Percentiles rank a stretch among this genome's conserved stretches.
These are phyloP conservation scores for Ceratobasidium theobromae DNA, from an alignment of 1,284 basidiomycete genomes.

Conservation along the genomic window DNA sequence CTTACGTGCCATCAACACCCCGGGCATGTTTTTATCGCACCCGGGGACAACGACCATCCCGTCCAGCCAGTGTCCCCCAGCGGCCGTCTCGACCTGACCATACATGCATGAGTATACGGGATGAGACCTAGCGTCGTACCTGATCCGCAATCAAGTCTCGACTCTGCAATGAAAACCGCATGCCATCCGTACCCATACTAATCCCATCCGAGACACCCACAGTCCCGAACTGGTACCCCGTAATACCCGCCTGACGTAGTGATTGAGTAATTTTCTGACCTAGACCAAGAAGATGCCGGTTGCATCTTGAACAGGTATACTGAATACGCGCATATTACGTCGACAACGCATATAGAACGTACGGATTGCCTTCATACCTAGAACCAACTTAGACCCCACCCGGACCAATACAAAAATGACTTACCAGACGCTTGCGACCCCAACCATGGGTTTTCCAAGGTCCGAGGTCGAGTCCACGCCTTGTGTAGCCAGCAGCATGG, in stretches of 20 bases:
- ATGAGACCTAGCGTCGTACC: conserved; percentile 31
- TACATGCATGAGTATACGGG: too few species aligned
- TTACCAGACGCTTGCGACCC: conserved; percentile 91
- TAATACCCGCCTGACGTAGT: conserved; percentile 67
- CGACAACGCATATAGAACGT: conserved; percentile 42
- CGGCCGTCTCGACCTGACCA: conserved; percentile 85
- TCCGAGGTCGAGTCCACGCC: conserved; percentile 77
- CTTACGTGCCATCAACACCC: conserved; percentile 89
- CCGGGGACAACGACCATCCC: conserved; percentile 96
- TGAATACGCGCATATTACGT: neutral
- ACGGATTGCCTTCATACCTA: conserved; percentile 92
- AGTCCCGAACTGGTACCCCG: conserved; percentile 96
- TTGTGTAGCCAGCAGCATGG: conserved; percentile 96
- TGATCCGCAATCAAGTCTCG: conserved; percentile 96
- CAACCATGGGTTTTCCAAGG: conserved; percentile 93
- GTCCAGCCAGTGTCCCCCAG: conserved; percentile 98
- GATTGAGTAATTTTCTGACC: conserved; percentile 87
- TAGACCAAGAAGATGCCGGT: conserved; percentile 86
- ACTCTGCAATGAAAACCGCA: conserved; percentile 94
- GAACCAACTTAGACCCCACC: conserved; percentile 33
- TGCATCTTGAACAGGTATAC: conserved; percentile 63
- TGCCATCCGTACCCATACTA: conserved; percentile 91
- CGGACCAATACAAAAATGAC: conserved; percentile 40
- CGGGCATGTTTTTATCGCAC: conserved; percentile 98
- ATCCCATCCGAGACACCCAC: conserved; percentile 98